A percentile compares a stretch with the other conserved stretches of the same genome.
Evolutionary conservation across 768 basidiomycete species (phyloP).

Genomic region (Tulasnella sp.): DNA sequence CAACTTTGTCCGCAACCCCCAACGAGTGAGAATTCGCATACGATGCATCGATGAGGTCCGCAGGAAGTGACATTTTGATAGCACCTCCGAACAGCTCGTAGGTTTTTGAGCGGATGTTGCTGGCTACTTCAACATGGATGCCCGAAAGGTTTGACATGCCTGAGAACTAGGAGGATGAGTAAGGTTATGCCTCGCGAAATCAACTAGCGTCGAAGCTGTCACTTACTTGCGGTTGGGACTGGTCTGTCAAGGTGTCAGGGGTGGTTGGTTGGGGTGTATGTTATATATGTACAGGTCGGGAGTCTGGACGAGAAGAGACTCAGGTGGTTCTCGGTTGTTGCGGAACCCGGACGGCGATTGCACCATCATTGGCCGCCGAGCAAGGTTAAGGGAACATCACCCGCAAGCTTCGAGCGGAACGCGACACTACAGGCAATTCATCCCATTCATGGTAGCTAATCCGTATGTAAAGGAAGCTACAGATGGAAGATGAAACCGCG

Average conservation of each 20-base stretch:
- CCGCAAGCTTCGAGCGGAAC: neutral
- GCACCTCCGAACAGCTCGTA: conserved; percentile 78
- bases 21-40: conserved; percentile 41
- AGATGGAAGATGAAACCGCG: neutral
- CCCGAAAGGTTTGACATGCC: neutral
- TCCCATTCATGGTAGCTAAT: neutral
- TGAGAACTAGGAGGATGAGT: neutral
- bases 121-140: neutral
- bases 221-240: neutral
- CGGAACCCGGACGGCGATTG: neutral
- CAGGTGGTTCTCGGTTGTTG: conserved; percentile 1
- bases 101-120: neutral
- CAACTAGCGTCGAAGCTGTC: neutral
- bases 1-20: neutral
- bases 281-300: neutral
- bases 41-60: conserved; percentile 76
- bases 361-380: neutral
- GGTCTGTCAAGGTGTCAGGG: neutral
- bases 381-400: neutral
- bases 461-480: neutral
- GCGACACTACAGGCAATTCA: neutral
- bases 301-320: neutral
- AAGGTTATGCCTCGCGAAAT: neutral
- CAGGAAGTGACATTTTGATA: conserved; percentile 58
- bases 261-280: neutral